Evolutionary conservation across 805 yeast genomes (phyloP).

Genomic region (Spathaspora gorwiae): DNA sequence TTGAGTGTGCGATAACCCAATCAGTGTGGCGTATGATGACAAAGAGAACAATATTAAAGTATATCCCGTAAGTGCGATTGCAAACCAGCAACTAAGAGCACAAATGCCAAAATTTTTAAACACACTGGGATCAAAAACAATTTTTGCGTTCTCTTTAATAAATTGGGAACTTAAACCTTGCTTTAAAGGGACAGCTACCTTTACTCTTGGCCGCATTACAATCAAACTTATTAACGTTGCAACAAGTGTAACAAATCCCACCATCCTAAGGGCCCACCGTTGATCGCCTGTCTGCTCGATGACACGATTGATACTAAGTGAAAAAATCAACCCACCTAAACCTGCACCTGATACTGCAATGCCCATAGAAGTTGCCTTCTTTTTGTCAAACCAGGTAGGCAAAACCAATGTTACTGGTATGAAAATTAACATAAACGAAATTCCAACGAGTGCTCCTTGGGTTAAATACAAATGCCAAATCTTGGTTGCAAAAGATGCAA

Average conservation of each 20-base stretch:
- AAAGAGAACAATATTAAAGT: conserved; percentile 32
- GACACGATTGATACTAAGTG: conserved; percentile 38
- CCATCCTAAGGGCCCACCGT: conserved; percentile 41
- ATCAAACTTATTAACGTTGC: conserved; percentile 33
- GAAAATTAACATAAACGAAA: conserved; percentile 43
- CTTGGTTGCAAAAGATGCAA: conserved; percentile 48
- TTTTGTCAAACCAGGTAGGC: conserved; percentile 46
- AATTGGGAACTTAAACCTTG: conserved; percentile 17
- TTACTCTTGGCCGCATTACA: conserved; percentile 44
- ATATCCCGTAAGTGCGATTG: conserved; percentile 34
- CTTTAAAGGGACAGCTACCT: conserved; percentile 19
- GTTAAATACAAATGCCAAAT: conserved; percentile 51
- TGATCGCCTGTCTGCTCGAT: conserved; percentile 38
- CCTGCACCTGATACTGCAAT: conserved; percentile 47
- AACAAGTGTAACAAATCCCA: conserved; percentile 29
- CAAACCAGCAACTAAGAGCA: conserved; percentile 30
- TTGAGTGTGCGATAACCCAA: conserved; percentile 40
- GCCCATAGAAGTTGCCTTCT: conserved; percentile 46
- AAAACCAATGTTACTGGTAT: conserved; percentile 42
- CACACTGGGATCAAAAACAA: conserved; percentile 32
- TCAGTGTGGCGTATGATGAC: conserved; percentile 34
- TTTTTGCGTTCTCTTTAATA: conserved; percentile 19
- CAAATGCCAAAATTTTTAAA: conserved; percentile 20
- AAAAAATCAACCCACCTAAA: conserved; percentile 48
- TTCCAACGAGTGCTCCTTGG: conserved; percentile 48